Evolutionary conservation across 345 rosid genomes (phyloP), one percentile per base, ranked within the genome.

Genomic region (Rhizophora mangle): DNA sequence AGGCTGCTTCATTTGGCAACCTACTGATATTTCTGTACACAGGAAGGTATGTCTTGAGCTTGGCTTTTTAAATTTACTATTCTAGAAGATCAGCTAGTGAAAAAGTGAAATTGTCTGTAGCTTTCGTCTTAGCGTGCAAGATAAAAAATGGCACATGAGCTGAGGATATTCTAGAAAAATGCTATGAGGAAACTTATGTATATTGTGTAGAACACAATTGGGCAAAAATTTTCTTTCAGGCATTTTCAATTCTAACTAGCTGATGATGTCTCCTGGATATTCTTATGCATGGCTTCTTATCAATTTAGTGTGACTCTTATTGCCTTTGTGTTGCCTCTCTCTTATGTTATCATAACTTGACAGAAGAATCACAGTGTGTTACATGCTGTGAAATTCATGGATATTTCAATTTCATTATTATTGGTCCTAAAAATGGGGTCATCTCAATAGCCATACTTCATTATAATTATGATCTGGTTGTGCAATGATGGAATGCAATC

Each of bases 1-100:
- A 87, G 88, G 91, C 91, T 83, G 92, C 90, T 63, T 90, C 98
- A 36, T 92, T 90, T 81, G 88, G 84, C 74, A 96, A 96, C 82
- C 86, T 96, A 31, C 84, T 92, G 60, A 62, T 92, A 68, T 96
- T 96, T 86, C 93, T 96, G 72, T 92, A 78, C 77, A 87, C 96
- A 0, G 99, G 99, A 83, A 85, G 94, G 98, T 91, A 85, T 32
- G 63, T 22, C 71, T 37, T 46, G 57, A 58, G 32, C 66, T 22
- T 30, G 54, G 58, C 20, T 57, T 13, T 37, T 57, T 52, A 36
- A 61, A 19, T 46, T 10, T 5, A 24, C 3, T 61, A 51, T 67
- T 21, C 53, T 29, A 39, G n/a, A 46, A 69, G 64, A 65, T 65
- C 36, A 24, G 8, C 8, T n/a, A 30, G 27, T 16, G 10, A 27